These are phyloP conservation scores for Jamesozyma jinghongensis DNA, from an alignment of 805 yeast genomes.

Conservation along the genomic window DNA sequence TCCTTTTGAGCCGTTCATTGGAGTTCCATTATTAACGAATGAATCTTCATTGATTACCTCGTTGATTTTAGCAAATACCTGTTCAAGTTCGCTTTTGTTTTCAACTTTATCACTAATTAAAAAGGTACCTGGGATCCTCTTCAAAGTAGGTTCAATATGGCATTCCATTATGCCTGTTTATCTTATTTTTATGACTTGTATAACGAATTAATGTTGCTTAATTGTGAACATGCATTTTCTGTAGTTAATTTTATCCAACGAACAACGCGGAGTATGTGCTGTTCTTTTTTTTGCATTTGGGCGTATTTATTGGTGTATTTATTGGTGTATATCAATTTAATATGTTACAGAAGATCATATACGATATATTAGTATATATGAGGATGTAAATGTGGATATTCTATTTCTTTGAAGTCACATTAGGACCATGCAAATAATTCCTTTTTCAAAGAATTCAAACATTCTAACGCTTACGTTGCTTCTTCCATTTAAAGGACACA, in stretches of 20 bases:
- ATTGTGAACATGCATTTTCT: too few relatives aligned
- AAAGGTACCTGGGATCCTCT: too few relatives aligned
- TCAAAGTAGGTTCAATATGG: too few relatives aligned
- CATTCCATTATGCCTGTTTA: too few relatives aligned
- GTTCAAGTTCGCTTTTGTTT: background rate
- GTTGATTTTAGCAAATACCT: conserved; percentile 1
- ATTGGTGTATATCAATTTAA: too few relatives aligned
- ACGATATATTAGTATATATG: background rate
- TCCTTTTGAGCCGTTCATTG: background rate
- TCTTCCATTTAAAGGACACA: conserved; percentile 75
- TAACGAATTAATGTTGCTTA: too few relatives aligned
- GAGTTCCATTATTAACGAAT: background rate
- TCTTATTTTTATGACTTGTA: too few relatives aligned
- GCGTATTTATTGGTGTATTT: too few relatives aligned
- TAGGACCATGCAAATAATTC: background rate
- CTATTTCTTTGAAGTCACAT: background rate
- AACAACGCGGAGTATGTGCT: too few relatives aligned
- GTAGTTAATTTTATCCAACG: too few relatives aligned
- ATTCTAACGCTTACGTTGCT: conserved; percentile 48
- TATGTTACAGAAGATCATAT: background rate
- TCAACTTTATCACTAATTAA: background rate
- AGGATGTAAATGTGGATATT: background rate
- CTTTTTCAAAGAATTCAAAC: too few relatives aligned
- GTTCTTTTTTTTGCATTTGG: too few relatives aligned
- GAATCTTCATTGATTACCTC: background rate